phyloP scores from a whole-genome alignment of 176 grass and related monocot species.

The Avena atlantica region DNA sequence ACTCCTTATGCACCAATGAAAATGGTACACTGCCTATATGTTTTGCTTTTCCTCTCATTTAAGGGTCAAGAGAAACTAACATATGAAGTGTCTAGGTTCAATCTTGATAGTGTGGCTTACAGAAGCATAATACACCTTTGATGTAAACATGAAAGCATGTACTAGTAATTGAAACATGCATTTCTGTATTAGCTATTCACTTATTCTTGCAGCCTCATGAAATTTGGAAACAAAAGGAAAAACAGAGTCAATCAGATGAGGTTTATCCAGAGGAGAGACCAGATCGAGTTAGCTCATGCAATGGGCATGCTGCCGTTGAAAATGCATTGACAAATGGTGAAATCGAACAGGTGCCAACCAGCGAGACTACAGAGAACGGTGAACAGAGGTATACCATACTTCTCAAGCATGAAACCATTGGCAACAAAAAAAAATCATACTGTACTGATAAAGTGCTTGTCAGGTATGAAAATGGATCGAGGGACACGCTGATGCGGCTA shows the following conservation, averaged over 20 bases:
- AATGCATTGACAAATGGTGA: not conserved
- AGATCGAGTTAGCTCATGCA: not conserved
- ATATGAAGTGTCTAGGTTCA: not conserved
- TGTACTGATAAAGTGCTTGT: not conserved
- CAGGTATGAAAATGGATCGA: constrained; percentile 6
- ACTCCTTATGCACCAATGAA: not conserved
- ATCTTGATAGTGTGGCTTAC: not conserved
- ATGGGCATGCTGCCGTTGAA: constrained; percentile 2
- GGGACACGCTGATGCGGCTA: not conserved
- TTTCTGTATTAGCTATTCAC: not conserved
- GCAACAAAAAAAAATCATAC: too few species aligned
- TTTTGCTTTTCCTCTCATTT: constrained; percentile 7
- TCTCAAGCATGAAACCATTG: constrained; percentile 7
- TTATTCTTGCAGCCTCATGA: constrained; percentile 37
- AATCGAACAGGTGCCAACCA: not conserved
- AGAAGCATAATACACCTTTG: not conserved
- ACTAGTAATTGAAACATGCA: not conserved
- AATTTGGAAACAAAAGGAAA: constrained; percentile 30
- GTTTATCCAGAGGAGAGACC: not conserved
- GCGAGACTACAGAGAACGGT: not conserved
- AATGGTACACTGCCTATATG: not conserved
- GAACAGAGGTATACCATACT: not conserved
- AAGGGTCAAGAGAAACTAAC: not conserved
- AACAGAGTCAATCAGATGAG: not conserved
- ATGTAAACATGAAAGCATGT: not conserved